Evolutionary conservation across 1,139 yeast genomes (phyloP), one percentile per base, ranked within the genome.

Genomic region (Candida albicans): DNA sequence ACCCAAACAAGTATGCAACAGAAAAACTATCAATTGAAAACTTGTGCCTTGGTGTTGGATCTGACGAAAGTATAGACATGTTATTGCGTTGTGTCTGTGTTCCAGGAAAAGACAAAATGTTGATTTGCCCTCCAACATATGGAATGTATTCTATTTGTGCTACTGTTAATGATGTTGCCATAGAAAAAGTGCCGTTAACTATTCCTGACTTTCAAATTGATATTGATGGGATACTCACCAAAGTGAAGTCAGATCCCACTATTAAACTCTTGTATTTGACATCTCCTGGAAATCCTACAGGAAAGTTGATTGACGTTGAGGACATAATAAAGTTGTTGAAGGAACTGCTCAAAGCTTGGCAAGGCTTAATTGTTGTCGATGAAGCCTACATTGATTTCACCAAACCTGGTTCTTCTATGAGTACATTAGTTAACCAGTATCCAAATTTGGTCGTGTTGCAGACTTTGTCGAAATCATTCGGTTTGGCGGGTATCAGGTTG

Each of bases 261-360:
- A 84, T 91, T 53, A 91, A 89, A 57, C 62, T 93, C 47, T 72
- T 86, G 1, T 91, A 89, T 61, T 68, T 91, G 50, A 91, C 98
- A n/a, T 87, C 97, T 1, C 99, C 99, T n/a, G 99, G 99, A 27
- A 93, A 93, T 61, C 99, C 99, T 29, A 93, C 99, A 0, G 97
- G 86, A 4, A 77, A 81, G 33, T 66, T 81, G 40, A 62, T 93
- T 33, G 71, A 75, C 25, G 71, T 75, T 8, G 64, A 62, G 0
- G 65, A 68, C 24, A 66, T 93, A 15, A 67, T 79, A 38, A 64
- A 70, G 39, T 63, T 93, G 22, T 65, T 88, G 43, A 59, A 70
- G 10, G 70, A 73, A 27, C 73, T 75, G 15, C 40, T 46, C 1
- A 45, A 57, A 2, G 62, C 64, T 27, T 84, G 90, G 85, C 82